Conservation (phyloP, 2,329 filamentous ascomycete genomes). For the Penicillium fuscoglaucum region DNA sequence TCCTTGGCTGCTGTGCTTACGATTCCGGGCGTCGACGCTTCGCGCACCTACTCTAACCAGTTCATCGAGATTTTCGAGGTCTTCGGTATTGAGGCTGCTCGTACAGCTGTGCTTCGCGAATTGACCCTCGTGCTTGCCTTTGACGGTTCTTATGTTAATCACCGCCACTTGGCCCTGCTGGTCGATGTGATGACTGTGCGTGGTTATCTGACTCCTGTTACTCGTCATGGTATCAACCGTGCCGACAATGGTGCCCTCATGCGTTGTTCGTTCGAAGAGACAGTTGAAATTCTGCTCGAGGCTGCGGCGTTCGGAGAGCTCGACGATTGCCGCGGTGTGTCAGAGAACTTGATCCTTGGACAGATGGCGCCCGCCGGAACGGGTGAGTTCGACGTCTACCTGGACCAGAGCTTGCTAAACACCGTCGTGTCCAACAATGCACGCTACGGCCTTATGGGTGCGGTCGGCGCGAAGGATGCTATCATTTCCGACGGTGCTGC, state of each 20-base stretch:
- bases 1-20: constrained; percentile 79
- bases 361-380: constrained; percentile 97
- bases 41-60: constrained; percentile 88
- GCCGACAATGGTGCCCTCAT: constrained; percentile 97
- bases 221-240: constrained; percentile 96
- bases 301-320: constrained; percentile 92
- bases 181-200: constrained; percentile 98
- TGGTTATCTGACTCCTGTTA: constrained; percentile 91
- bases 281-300: constrained; percentile 95
- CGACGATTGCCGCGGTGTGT: constrained; percentile 96
- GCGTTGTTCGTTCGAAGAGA: constrained; percentile 99
- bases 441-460: constrained; percentile 76
- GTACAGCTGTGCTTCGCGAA: constrained; percentile 82
- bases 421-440: constrained; percentile 93
- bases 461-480: constrained; percentile 72
- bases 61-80: constrained; percentile 93
- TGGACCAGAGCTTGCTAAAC: constrained; percentile 94
- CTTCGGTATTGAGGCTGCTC: constrained; percentile 93
- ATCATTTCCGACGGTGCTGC: constrained; percentile 76
- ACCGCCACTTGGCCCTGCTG: constrained; percentile 90
- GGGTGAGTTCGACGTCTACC: constrained; percentile 87
- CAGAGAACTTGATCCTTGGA: constrained; percentile 97
- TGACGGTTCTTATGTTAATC: constrained; percentile 98
- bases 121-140: constrained; percentile 92
- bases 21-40: constrained; percentile 83